Evolutionary conservation across 331 rosid species (phyloP), one percentile per base, ranked within the genome.

Genomic region (Quercus lobata): DNA sequence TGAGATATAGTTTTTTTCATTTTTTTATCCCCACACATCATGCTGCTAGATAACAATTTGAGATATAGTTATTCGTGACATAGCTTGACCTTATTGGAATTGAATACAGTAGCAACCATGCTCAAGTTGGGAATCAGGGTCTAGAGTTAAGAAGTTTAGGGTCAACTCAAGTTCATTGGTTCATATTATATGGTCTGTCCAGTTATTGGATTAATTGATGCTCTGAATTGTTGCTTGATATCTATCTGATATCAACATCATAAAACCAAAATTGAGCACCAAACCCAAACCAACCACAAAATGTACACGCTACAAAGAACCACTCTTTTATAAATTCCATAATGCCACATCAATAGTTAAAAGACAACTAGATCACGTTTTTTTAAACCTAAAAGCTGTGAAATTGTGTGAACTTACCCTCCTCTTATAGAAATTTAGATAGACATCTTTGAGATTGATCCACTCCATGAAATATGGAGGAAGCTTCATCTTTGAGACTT

Each of bases 401-500:
- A 72, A 24, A 12, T 19, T 35, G 69, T 32, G 18, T 56, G 78
- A 86, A 77, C 90, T 82, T 81, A 92, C 97, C 92, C 87, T 91
- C 79, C 92, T 88, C 69, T 86, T 78, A 83, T 94, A 92, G 56
- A 91, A 94, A 83, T 94, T 92, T 77, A 94, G 90, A 79, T 92
- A 94, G 68, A 91, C 90, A 84, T 94, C 98, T 88, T 94, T 94
- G 76, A 92, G 82, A 83, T 94, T 94, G 84, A 94, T 88, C 97
- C 98, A 94, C 82, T 92, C 97, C 95, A 85, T 86, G 81, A 91
- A 92, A 81, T 91, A 94, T 19, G 84, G 84, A 27, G 97, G 98
- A 86, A 91, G 96, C 85, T 89, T 85, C 77, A 88, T 74, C 77
- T 86, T 89, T 30, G 95, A 90, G 75, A 92, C 97, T 74, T 86